These are phyloP conservation scores for Lipomyces starkeyi DNA, from an alignment of 805 yeast species.

Conservation along the genomic window DNA sequence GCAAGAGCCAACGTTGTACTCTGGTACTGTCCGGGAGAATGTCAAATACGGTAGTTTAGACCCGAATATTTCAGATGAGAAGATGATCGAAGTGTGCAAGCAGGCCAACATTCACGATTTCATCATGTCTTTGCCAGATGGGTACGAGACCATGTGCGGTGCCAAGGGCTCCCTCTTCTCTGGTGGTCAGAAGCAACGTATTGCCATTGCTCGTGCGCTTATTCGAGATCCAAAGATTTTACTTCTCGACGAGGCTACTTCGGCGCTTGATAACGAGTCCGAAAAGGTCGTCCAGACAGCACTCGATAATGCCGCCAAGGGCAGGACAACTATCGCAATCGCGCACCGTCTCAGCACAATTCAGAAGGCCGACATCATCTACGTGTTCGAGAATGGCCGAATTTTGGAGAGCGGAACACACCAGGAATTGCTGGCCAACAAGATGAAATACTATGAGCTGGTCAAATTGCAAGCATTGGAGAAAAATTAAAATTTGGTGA, in stretches of 20 bases:
- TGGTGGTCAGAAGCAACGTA: conserved; percentile 70
- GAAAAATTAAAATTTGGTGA: conserved; percentile 41
- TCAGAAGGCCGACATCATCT: conserved; percentile 57
- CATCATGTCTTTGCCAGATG: conserved; percentile 58
- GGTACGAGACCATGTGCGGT: conserved; percentile 58
- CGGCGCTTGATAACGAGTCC: conserved; percentile 62
- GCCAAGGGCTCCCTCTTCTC: conserved; percentile 58
- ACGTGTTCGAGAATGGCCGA: conserved; percentile 59
- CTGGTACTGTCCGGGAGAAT: conserved; percentile 80
- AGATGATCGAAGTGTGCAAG: conserved; percentile 51
- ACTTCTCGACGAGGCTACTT: conserved; percentile 64
- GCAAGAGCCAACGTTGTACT: conserved; percentile 67
- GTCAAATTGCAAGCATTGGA: conserved; percentile 53
- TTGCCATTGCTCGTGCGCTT: conserved; percentile 68
- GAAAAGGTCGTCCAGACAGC: conserved; percentile 71
- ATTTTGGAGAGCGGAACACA: conserved; percentile 60
- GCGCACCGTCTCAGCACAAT: conserved; percentile 75
- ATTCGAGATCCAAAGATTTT: conserved; percentile 63
- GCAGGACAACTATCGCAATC: conserved; percentile 74
- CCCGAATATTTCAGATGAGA: conserved; percentile 50
- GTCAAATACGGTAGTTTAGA: conserved; percentile 52
- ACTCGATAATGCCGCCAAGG: conserved; percentile 60
- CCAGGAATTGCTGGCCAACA: conserved; percentile 48
- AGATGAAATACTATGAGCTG: conserved; percentile 50
- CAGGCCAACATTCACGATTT: conserved; percentile 61